These are phyloP conservation scores for Cordyceps javanica DNA, from an alignment of 2,329 filamentous ascomycete genomes.

Conservation along the genomic window DNA sequence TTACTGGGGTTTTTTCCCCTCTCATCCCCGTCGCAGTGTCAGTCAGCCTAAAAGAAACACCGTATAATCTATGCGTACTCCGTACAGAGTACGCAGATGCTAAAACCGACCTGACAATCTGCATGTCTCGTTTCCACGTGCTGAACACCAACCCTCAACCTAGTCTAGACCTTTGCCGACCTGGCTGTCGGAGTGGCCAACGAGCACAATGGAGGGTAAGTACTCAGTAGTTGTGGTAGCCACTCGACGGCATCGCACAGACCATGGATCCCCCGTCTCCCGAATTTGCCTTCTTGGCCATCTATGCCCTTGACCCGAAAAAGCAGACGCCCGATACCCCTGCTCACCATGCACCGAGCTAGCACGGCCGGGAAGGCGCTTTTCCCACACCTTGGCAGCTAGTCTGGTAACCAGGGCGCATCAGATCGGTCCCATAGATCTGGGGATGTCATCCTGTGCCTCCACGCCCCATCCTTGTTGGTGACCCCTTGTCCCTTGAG, in stretches of 20 bases:
- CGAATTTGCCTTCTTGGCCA: slow-evolving; percentile 3
- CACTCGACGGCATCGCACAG: not conserved
- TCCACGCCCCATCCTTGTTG: not conserved
- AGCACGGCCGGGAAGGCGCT: not conserved
- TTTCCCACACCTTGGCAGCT: not conserved
- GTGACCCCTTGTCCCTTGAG: not conserved
- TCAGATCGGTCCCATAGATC: slow-evolving; percentile 9
- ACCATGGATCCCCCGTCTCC: not conserved
- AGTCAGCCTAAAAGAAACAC: not conserved
- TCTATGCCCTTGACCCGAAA: not conserved
- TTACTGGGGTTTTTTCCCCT: not conserved
- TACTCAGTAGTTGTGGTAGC: no score
- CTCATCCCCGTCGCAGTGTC: not conserved
- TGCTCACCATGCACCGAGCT: not conserved
- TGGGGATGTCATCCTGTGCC: not conserved
- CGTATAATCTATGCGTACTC: not conserved
- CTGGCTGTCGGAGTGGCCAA: not conserved
- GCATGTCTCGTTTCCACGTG: slow-evolving; percentile 11
- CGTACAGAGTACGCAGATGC: no score
- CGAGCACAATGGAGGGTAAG: not conserved
- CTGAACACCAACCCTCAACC: not conserved
- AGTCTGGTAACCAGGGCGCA: not conserved
- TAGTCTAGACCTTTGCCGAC: not conserved
- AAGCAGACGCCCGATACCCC: slow-evolving; percentile 7
- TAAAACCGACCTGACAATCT: not conserved